These are phyloP conservation scores for Ramalina peruviana DNA, from an alignment of 495 filamentous ascomycete genomes.

Conservation along the genomic window DNA sequence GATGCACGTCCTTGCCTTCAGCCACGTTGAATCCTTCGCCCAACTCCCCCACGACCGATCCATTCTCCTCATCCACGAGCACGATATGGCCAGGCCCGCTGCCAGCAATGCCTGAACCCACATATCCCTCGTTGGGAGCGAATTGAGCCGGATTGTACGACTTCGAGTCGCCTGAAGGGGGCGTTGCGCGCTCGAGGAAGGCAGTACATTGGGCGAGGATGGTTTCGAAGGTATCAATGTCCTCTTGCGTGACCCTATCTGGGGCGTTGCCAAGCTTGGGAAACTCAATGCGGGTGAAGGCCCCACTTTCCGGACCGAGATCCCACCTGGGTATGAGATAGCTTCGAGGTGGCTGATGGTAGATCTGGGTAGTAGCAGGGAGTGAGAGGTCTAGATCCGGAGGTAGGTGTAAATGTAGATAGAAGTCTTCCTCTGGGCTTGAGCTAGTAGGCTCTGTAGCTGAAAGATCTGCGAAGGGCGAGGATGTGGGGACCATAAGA, in stretches of 20 bases:
- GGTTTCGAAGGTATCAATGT: conserved; percentile 91
- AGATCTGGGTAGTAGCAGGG: conserved; percentile 88
- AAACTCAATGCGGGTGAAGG: conserved; percentile 85
- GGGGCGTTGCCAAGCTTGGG: conserved; percentile 51
- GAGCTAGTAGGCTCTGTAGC: conserved; percentile 39
- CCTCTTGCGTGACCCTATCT: conserved; percentile 64
- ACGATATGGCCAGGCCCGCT: conserved; percentile 61
- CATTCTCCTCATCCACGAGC: conserved; percentile 90
- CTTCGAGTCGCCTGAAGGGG: conserved; percentile 34
- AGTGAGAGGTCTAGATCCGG: conserved; percentile 87
- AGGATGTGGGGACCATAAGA: conserved; percentile 82
- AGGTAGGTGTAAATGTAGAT: conserved; percentile 81
- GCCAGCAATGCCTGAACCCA: conserved; percentile 33
- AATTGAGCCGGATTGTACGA: conserved; percentile 71
- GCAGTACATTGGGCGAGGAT: conserved; percentile 92
- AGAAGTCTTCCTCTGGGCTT: conserved; percentile 77
- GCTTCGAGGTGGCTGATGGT: conserved; percentile 75
- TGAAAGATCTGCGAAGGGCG: conserved; percentile 49
- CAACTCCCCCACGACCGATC: conserved; percentile 85
- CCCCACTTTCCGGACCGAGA: conserved; percentile 68
- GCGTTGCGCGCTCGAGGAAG: conserved; percentile 65
- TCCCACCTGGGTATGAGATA: conserved; percentile 93
- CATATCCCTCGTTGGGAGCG: conserved; percentile 66
- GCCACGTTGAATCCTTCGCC: conserved; percentile 67
- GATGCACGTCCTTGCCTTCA: conserved; percentile 56